These are phyloP conservation scores for Lachnellula arida DNA, from an alignment of 2,329 filamentous ascomycete genomes.

Conservation along the genomic window DNA sequence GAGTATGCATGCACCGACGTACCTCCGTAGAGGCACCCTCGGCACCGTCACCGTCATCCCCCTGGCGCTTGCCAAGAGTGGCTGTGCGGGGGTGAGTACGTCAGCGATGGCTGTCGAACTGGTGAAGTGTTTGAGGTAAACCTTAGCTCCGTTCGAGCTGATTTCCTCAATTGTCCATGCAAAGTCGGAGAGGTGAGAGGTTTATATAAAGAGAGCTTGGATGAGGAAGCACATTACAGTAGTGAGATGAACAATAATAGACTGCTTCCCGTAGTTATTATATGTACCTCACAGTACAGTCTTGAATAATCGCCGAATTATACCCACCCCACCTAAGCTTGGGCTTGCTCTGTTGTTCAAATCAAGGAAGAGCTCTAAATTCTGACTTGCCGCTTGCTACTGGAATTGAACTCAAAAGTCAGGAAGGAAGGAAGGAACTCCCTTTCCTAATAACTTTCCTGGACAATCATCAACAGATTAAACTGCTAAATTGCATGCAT, in stretches of 20 bases:
- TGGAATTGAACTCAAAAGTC: not conserved
- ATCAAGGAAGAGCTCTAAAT: not conserved
- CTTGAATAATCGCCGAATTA: no score
- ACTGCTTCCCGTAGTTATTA: no score
- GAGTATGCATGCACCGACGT: no score
- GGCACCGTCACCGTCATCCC: no score
- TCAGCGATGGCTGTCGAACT: not conserved
- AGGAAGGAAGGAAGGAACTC: no score
- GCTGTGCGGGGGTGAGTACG: constrained; percentile 12
- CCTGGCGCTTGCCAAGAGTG: constrained; percentile 16
- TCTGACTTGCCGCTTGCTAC: not conserved
- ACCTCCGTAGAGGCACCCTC: no score
- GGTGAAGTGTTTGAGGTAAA: not conserved
- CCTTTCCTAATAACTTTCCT: not conserved
- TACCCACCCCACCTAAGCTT: no score
- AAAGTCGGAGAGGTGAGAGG: no score
- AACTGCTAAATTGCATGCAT: not conserved
- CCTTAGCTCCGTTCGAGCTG: not conserved
- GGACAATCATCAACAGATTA: not conserved
- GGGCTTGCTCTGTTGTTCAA: not conserved
- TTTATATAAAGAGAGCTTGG: no score
- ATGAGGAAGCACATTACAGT: no score
- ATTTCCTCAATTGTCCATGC: not conserved
- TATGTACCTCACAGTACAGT: no score
- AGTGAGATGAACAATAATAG: no score